These are phyloP conservation scores for Linum lewisii DNA, from an alignment of 345 rosid genomes.

Conservation along the genomic window DNA sequence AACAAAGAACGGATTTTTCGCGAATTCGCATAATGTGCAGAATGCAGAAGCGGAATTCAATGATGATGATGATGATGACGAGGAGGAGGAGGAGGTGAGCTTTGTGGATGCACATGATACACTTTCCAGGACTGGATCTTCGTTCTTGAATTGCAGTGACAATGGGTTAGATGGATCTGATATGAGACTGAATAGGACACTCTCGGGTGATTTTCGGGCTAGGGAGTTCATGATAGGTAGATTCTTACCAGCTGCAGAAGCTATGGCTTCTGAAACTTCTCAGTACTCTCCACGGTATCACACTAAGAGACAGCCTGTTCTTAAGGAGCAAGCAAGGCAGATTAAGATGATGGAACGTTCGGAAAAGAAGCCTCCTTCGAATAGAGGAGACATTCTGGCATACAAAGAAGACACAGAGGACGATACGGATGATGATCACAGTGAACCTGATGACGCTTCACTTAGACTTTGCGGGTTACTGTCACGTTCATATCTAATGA, in stretches of 20 bases:
- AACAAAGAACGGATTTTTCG: conserved; percentile 8
- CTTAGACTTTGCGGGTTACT: conserved; percentile 57
- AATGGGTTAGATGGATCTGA: conserved; percentile 45
- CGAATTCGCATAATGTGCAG: too few species aligned
- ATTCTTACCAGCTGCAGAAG: conserved; percentile 89
- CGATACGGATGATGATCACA: conserved; percentile 35
- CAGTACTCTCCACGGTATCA: conserved; percentile 34
- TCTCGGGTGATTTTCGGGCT: conserved; percentile 42
- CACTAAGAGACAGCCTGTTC: conserved; percentile 36
- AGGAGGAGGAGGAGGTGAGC: conserved; percentile 9
- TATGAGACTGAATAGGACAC: conserved; percentile 35
- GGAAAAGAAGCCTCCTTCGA: conserved; percentile 3
- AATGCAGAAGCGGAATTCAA: conserved; percentile 13
- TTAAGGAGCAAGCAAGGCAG: conserved; percentile 28
- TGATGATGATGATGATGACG: conserved; percentile 13
- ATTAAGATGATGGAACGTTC: conserved; percentile 13
- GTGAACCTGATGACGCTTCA: conserved; percentile 26
- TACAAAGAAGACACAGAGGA: too few species aligned
- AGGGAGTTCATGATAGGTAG: conserved; percentile 82
- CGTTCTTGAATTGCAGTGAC: conserved; percentile 49
- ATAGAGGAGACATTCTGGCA: conserved; percentile 21
- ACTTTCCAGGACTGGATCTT: conserved; percentile 47
- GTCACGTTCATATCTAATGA: conserved; percentile 55
- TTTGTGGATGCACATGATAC: conserved; percentile 48
- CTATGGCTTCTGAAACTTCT: conserved; percentile 68